Evolutionary conservation across 805 yeast genomes (phyloP), one percentile per base, ranked within the genome.

Genomic region (Ogataea paraovalis): DNA sequence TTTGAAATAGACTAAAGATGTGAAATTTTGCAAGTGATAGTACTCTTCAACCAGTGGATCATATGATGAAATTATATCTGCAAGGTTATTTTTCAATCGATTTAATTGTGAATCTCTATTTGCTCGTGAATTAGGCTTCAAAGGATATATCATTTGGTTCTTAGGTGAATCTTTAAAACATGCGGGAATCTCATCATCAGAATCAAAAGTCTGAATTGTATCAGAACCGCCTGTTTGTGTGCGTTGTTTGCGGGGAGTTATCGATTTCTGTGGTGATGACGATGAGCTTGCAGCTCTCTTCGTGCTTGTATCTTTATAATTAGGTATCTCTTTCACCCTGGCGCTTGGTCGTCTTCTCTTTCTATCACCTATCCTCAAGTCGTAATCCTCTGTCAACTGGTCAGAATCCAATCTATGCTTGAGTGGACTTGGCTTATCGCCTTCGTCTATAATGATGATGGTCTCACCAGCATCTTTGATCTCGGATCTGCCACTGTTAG

Each of bases 1-100:
- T 52, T 83, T 76, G 76, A 82, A 85, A 18, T 78, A 79, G 0
- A 74, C 78, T 39, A 84, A 60, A 0, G 87, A 80, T 19, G 80
- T 78, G 59, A 75, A 85, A 54, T 82, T 79, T 47, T 73, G 67
- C 23, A 85, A 64, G 58, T 85, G 88, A 55, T 79, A 84, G 18
- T 85, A 65, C 58, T 85, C 90, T 51, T 80, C 79, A 0, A 79
- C 69, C 22, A 78, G 61, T 4, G 76, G 44, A 43, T 76, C 78
- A 60, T 78, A 79, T 34, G 72, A 66, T 14, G 74, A 63, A 33
- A 74, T 62, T 46, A 80, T 51, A 5, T 73, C 68, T 0, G 77
- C 75, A 48, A 80, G 53, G 39, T 62, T 64, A 21, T 70, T 65
- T 42, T 64, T 62, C 21, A 44, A 20, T 16, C 25, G 20, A 3